Percentiles rank a stretch among this genome's conserved stretches.
phyloP scores from a whole-genome alignment of 208 protist genomes.

The Trypanosoma cruzi region DNA sequence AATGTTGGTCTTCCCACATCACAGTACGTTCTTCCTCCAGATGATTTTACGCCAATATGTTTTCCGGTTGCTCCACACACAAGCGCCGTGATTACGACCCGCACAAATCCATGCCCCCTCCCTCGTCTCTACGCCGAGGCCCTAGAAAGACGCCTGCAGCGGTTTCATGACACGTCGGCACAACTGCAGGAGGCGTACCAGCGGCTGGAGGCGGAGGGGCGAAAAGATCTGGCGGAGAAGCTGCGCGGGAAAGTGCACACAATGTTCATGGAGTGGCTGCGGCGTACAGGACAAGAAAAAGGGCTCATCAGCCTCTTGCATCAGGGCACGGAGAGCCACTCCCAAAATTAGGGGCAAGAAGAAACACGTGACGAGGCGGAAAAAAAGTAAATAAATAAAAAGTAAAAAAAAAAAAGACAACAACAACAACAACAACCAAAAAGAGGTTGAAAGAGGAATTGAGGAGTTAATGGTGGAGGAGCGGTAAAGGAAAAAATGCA shows the following conservation, averaged over 20 bases:
- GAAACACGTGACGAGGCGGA: neutral
- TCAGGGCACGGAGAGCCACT: conserved; percentile 5
- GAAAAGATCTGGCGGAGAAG: conserved; percentile 68
- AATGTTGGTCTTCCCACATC: conserved; percentile 76
- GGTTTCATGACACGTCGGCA: conserved; percentile 79
- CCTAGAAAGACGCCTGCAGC: conserved; percentile 56
- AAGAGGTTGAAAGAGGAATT: conserved; percentile 19
- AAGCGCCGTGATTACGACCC: conserved; percentile 56
- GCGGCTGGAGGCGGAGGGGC: conserved; percentile 66
- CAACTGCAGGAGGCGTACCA: conserved; percentile 64
- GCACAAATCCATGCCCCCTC: conserved; percentile 80
- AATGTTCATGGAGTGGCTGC: conserved; percentile 88
- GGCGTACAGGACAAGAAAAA: conserved; percentile 75
- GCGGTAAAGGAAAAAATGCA: neutral
- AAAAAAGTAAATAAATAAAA: conserved; percentile 2
- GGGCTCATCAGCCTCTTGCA: conserved; percentile 72
- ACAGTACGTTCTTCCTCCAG: conserved; percentile 70
- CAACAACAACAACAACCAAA: no score
- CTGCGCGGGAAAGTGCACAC: conserved; percentile 70
- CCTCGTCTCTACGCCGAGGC: conserved; percentile 74
- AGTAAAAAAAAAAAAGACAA: neutral
- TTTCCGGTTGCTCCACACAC: conserved; percentile 70
- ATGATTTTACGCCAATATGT: conserved; percentile 77
- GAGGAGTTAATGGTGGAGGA: neutral
- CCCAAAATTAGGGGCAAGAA: neutral